Evolutionary conservation across 805 yeast species (phyloP), one percentile per base, ranked within the genome.

Genomic region (Candida sphagnicola): DNA sequence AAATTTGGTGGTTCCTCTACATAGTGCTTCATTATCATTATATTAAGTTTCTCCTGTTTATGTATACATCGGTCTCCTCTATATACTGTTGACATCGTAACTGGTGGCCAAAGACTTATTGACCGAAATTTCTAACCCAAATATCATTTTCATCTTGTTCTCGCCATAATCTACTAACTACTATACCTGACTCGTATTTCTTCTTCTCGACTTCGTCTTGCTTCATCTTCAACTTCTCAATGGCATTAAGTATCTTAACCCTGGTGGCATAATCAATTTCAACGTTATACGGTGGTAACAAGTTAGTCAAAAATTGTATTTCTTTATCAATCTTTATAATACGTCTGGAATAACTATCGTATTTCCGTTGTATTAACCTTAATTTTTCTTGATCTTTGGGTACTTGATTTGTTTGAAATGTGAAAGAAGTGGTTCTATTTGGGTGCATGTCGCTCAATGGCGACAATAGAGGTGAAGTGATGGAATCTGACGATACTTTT

Each of bases 261-360:
- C 73, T 50, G 8, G 73, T 67, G 14, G 59, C 57, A 37, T 67
- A 68, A 44, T 68, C 73, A 12, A 67, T 50, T 41, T 68, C 73
- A 18, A 67, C 71, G 39, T 66, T 67, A 45, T 56, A 63, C 1
- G 74, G 74, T 2, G 74, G 74, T 29, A 68, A 62, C 26, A 67
- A 54, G 30, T 59, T 61, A 15, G 56, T 45, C 42, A 68, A 60
- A 41, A 67, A 68, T 12, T 47, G 50, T 16, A 68, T 59, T 39
- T 68, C 74, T 49, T 67, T 67, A 13, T 64, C 51, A 33, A 68
- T 66, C 41, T 67, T 68, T 18, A 40, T 52, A n/a, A 65, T 59
- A 24, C 61, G 51, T 21, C 46, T 46, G 17, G 44, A 53, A 37
- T 58, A 62, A 41, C 49, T 57, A 35, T 67, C 70, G 42, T 62